Evolutionary conservation across 2,329 filamentous ascomycete species (phyloP).

Genomic region (Aspergillus cejpii): DNA sequence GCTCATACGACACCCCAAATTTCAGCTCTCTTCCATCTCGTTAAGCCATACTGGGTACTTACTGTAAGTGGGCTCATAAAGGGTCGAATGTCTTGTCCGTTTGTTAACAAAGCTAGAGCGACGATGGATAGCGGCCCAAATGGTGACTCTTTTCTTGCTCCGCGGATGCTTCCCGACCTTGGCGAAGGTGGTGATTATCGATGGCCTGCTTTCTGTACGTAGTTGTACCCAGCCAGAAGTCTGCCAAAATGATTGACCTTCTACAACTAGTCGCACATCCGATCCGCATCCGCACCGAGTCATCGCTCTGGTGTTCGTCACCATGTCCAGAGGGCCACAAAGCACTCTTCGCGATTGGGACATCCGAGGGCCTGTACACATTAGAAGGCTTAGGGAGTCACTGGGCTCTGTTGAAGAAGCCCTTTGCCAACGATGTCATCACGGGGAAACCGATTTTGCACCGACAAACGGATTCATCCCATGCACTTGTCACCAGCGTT

Average conservation of each 20-base stretch:
- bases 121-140: slow-evolving; percentile 33
- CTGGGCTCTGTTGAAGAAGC: slow-evolving; percentile 28
- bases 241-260: background rate
- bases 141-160: slow-evolving; percentile 29
- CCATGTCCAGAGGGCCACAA: slow-evolving; percentile 27
- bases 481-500: slow-evolving; percentile 28
- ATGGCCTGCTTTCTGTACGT: slow-evolving; percentile 28
- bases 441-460: slow-evolving; percentile 12
- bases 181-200: slow-evolving; percentile 29
- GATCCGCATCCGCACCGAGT: slow-evolving; percentile 22
- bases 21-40: slow-evolving; percentile 33
- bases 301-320: slow-evolving; percentile 35
- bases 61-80: slow-evolving; percentile 22
- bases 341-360: slow-evolving; percentile 34
- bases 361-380: slow-evolving; percentile 33
- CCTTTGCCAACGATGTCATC: slow-evolving; percentile 17
- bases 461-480: slow-evolving; percentile 20
- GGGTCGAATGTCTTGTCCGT: background rate
- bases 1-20: background rate
- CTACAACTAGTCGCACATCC: slow-evolving; percentile 21
- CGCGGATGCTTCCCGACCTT: slow-evolving; percentile 27
- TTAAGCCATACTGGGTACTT: slow-evolving; percentile 32
- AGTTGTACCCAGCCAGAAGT: background rate
- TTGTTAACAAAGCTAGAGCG: slow-evolving; percentile 24
- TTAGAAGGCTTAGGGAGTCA: slow-evolving; percentile 24